phyloP scores from a whole-genome alignment of 371 early-diverging fungal species.

The Apophysomyces variabilis region DNA sequence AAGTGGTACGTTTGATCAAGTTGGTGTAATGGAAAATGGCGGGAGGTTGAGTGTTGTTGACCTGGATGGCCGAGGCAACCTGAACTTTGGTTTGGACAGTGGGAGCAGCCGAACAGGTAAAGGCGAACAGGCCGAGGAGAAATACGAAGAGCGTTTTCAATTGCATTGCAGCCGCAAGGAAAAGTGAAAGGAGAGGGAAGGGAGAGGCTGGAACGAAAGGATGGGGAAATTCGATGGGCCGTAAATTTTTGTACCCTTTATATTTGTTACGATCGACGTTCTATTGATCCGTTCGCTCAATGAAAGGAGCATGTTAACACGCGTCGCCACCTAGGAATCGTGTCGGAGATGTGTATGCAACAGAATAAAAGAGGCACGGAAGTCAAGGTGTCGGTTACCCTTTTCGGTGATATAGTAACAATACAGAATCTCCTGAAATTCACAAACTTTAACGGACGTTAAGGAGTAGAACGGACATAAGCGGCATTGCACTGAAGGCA shows the following conservation, averaged over 20 bases:
- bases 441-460: background rate
- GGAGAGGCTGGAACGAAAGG: background rate
- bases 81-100: background rate
- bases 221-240: background rate
- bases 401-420: background rate
- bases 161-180: background rate
- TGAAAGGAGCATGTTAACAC: slow-evolving; percentile 1
- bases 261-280: slow-evolving; percentile 5
- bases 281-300: background rate
- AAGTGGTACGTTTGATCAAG: slow-evolving; percentile 17
- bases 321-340: background rate
- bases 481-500: background rate
- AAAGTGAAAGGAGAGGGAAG: background rate
- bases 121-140: slow-evolving; percentile 6
- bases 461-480: background rate
- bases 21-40: background rate
- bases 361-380: slow-evolving; percentile 6
- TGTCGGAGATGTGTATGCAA: background rate
- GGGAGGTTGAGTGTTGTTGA: background rate
- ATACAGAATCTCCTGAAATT: slow-evolving; percentile 4
- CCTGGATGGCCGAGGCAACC: background rate
- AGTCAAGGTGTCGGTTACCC: slow-evolving; percentile 1
- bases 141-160: background rate
- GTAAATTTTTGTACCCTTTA: background rate
- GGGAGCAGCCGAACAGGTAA: slow-evolving; percentile 6